phyloP scores from a whole-genome alignment of 2,329 filamentous ascomycete species.

The Aspergillus tamarii region DNA sequence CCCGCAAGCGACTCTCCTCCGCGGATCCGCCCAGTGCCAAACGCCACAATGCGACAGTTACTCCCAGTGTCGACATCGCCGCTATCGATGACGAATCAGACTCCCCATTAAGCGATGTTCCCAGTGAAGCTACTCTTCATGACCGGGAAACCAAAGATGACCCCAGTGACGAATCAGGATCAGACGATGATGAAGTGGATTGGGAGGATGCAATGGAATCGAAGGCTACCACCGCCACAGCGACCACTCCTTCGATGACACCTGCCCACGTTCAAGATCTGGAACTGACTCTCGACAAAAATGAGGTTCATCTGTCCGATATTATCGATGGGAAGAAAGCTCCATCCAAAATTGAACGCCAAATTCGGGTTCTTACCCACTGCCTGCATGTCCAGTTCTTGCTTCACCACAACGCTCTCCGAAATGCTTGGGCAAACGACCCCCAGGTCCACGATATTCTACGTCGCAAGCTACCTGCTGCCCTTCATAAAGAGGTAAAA shows the following conservation, averaged over 20 bases:
- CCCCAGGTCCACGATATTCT: conserved; percentile 73
- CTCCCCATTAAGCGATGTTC: conserved; percentile 43
- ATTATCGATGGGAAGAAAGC: conserved; percentile 74
- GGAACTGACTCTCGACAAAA: conserved; percentile 67
- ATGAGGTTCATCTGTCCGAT: conserved; percentile 62
- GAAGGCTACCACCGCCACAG: conserved; percentile 32
- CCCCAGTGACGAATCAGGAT: conserved; percentile 57
- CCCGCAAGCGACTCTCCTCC: conserved; percentile 45
- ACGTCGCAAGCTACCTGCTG: conserved; percentile 70
- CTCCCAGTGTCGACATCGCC: conserved; percentile 26
- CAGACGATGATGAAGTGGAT: conserved; percentile 60
- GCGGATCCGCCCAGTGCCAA: conserved; percentile 40
- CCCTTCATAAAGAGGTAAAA: conserved; percentile 72
- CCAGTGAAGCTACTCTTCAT: conserved; percentile 19
- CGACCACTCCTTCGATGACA: conserved; percentile 41
- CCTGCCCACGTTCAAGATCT: conserved; percentile 66
- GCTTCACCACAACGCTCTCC: conserved; percentile 84
- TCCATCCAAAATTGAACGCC: conserved; percentile 79
- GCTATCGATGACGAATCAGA: conserved; percentile 32
- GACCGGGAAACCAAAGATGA: conserved; percentile 49
- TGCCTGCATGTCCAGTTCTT: conserved; percentile 86
- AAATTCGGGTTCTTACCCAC: conserved; percentile 77
- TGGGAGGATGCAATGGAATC: conserved; percentile 61
- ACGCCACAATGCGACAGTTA: conserved; percentile 34
- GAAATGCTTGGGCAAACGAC: conserved; percentile 84